Evolutionary conservation across 768 basidiomycete species (phyloP).

Genomic region (Trametes cinnabarina): DNA sequence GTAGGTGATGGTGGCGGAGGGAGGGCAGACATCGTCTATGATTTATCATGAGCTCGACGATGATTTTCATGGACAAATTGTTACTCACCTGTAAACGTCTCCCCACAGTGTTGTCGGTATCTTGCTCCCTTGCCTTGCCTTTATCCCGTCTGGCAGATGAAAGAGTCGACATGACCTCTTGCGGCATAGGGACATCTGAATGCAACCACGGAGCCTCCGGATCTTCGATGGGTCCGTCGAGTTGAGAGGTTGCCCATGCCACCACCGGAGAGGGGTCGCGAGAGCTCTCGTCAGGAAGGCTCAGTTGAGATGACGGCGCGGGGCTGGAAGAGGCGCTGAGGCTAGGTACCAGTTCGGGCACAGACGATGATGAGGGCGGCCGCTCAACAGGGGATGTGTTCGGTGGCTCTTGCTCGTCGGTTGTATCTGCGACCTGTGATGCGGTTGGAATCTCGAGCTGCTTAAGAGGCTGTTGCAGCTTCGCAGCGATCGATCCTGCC

Average conservation of each 20-base stretch:
- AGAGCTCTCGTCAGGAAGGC: conserved; percentile 11
- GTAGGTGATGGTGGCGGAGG: conserved; percentile 12
- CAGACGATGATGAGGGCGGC: conserved; percentile 33
- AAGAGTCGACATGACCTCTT: background rate
- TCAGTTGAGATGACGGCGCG: conserved; percentile 33
- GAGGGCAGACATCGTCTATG: conserved; percentile 1
- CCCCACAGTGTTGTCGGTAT: background rate
- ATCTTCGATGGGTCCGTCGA: background rate
- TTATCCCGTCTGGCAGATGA: background rate
- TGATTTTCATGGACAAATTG: too few species aligned
- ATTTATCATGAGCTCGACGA: background rate
- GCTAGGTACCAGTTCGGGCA: conserved; percentile 66
- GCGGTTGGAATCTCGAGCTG: background rate
- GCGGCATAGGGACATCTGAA: background rate
- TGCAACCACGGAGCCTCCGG: conserved; percentile 11
- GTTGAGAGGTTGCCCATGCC: background rate
- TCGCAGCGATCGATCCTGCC: conserved; percentile 10
- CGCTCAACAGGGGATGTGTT: conserved; percentile 14
- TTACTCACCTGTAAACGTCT: conserved; percentile 10
- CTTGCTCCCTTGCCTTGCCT: background rate
- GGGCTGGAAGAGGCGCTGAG: conserved; percentile 69
- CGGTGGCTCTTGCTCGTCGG: background rate
- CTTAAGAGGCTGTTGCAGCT: background rate
- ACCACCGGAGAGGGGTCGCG: conserved; percentile 7
- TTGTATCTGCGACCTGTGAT: background rate